Percentiles rank a stretch among this genome's conserved stretches.
Conservation (phyloP, 2,329 filamentous ascomycete genomes). For the Sclerotinia spermophila region DNA sequence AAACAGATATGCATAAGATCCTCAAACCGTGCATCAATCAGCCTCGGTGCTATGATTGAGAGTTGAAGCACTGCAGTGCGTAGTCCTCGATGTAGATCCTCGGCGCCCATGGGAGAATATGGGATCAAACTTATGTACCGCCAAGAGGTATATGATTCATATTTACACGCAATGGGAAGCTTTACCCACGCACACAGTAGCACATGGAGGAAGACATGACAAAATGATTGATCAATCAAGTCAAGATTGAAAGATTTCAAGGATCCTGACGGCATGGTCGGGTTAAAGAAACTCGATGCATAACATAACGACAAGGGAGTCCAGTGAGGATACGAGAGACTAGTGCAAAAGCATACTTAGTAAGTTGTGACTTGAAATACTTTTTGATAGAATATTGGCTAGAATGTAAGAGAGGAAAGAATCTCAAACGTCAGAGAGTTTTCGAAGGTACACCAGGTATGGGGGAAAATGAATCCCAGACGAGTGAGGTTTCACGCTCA, state of each 20-base stretch:
- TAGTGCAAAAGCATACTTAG: not conserved
- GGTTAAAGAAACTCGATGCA: conserved; percentile 14
- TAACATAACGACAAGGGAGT: not conserved
- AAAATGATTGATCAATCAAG: not conserved
- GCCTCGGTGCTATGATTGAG: conserved; percentile 27
- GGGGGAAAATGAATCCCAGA: not conserved
- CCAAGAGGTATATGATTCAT: conserved; percentile 14
- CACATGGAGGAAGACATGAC: not conserved
- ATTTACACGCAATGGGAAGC: not conserved
- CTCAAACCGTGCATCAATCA: conserved; percentile 27
- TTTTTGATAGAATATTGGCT: not conserved
- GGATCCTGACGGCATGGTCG: not conserved
- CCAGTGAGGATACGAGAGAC: not conserved
- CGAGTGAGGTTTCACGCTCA: conserved; percentile 8
- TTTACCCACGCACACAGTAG: not conserved
- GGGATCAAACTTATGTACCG: conserved; percentile 20
- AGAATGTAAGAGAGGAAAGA: conserved; percentile 11
- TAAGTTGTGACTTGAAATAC: not conserved
- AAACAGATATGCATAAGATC: conserved; percentile 28
- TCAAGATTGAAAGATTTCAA: not conserved
- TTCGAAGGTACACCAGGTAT: not conserved
- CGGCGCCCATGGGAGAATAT: conserved; percentile 23
- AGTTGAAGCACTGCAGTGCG: conserved; percentile 26
- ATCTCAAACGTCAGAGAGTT: conserved; percentile 8
- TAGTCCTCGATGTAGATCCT: conserved; percentile 20